Evolutionary conservation across 108 stramenopile species (phyloP).

Genomic region (Nitzschia putrida): DNA sequence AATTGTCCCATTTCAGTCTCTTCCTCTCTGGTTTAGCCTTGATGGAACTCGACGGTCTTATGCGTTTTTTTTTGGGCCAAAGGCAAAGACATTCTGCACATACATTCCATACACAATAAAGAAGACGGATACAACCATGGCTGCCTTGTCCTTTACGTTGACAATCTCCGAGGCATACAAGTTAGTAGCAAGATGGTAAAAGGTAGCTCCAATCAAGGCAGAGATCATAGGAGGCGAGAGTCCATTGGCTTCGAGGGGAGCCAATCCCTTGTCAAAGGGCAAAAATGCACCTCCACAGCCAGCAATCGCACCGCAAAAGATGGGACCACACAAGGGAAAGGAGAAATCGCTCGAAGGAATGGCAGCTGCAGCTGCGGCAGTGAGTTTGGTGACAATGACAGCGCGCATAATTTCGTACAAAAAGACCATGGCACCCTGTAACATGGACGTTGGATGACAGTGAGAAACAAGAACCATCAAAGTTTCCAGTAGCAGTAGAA

Average conservation of each 20-base stretch:
- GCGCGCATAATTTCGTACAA: constrained; percentile 76
- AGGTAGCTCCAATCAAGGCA: constrained; percentile 74
- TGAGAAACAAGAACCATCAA: background rate
- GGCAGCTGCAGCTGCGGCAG: constrained; percentile 54
- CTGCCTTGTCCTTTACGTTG: constrained; percentile 65
- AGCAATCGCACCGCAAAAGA: constrained; percentile 84
- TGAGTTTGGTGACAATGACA: constrained; percentile 70
- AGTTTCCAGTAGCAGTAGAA: background rate
- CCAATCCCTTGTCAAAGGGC: constrained; percentile 85
- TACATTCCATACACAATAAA: constrained; percentile 69
- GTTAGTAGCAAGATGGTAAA: constrained; percentile 71
- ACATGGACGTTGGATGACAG: background rate
- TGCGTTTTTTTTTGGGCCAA: background rate
- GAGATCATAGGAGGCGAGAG: constrained; percentile 75
- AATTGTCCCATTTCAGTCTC: background rate
- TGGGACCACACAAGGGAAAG: constrained; percentile 86
- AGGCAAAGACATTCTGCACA: constrained; percentile 15
- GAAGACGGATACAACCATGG: constrained; percentile 66
- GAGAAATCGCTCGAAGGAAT: constrained; percentile 73
- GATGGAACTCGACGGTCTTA: background rate
- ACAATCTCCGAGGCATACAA: constrained; percentile 65
- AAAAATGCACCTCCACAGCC: constrained; percentile 90
- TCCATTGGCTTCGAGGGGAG: constrained; percentile 73
- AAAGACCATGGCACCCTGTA: constrained; percentile 47
- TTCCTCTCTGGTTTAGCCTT: background rate